Evolutionary conservation across 1,284 basidiomycete genomes (phyloP).

Genomic region (Puccinia hordei): DNA sequence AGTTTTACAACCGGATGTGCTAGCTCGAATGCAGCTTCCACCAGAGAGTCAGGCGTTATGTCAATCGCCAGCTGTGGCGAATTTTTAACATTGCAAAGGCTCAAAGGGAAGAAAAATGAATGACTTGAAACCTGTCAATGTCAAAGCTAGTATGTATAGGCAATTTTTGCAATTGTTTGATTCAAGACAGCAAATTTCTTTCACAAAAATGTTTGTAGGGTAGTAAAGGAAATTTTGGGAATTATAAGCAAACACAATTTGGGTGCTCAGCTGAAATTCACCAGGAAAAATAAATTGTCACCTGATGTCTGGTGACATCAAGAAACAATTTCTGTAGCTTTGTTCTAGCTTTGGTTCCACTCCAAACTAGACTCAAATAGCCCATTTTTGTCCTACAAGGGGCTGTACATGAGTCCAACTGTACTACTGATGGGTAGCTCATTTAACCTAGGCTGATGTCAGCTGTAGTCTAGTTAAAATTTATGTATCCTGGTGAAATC

Average conservation of each 20-base stretch:
- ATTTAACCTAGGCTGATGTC: too few relatives aligned
- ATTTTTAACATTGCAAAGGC: neutral
- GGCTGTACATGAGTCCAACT: too few relatives aligned
- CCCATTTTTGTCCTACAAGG: too few relatives aligned
- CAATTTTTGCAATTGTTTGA: neutral
- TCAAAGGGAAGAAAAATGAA: neutral
- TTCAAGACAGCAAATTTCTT: neutral
- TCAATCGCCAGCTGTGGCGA: neutral
- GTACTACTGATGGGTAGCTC: too few relatives aligned
- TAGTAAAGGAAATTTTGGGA: neutral
- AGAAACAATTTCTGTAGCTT: too few relatives aligned
- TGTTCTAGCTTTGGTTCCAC: too few relatives aligned
- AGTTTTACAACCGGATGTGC: conserved; percentile 29
- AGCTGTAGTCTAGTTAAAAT: too few relatives aligned
- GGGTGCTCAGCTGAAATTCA: neutral
- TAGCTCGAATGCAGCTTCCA: conserved; percentile 11
- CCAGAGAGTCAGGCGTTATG: conserved; percentile 24
- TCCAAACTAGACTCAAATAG: too few relatives aligned
- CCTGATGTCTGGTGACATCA: too few relatives aligned
- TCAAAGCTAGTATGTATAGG: neutral
- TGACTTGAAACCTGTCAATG: neutral
- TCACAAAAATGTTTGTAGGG: neutral
- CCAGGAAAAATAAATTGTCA: too few relatives aligned
- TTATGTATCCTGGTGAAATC: too few relatives aligned
- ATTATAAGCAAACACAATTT: neutral